Base-by-base conservation (phyloP, 176 grass and related monocot species). In the Musa troglodytarum region DNA sequence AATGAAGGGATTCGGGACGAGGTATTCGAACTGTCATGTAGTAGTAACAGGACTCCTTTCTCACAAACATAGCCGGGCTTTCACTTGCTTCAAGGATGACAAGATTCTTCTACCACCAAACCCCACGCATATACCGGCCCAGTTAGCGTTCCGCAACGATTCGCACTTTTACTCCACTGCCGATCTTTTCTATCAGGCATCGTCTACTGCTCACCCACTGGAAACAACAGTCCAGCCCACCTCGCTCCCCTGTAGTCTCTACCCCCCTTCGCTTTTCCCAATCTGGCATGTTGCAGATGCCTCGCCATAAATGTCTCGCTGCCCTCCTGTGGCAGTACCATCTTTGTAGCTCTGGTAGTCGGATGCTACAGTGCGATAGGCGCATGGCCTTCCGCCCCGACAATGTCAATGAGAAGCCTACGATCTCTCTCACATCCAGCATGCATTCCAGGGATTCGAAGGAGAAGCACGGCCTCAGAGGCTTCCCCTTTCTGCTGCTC, bases 1-100 rank as follows among this genome's bases (percentile, higher is more conserved):
- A 70, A 70, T 21, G 25, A 61, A n/a, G 9, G 57, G 2, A 61
- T 6, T 61, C 5, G 12, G 54, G 2, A 15, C 15, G 67, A 50
- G 43, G 43, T 8, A 49, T 20, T 70, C 28, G 52, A n/a, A 70
- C 68, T 70, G 68, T 70, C 68, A 22, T 20, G 16, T 70, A 17
- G 57, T 19, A 70, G 68, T 8, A 70, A 21, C 17, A 20, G 9
- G 68, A 51, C 68, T 70, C 49, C 11, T 19, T 25, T 70, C 68
- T 20, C 68, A 20, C 49, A 70, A 21, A 21, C 68, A 16, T 49
- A 20, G 14, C 43, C 7, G 19, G 51, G 17, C 49, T 70, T 70
- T 70, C 34, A 15, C 68, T 70, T n/a, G 34, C 68, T 50, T 19
- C 68, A 70, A 70, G 68, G 68, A 50, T 70, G 68, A 70, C 52